Evolutionary conservation across 805 yeast species (phyloP), one percentile per base, ranked within the genome.

Genomic region (Myxozyma kluyveri): DNA sequence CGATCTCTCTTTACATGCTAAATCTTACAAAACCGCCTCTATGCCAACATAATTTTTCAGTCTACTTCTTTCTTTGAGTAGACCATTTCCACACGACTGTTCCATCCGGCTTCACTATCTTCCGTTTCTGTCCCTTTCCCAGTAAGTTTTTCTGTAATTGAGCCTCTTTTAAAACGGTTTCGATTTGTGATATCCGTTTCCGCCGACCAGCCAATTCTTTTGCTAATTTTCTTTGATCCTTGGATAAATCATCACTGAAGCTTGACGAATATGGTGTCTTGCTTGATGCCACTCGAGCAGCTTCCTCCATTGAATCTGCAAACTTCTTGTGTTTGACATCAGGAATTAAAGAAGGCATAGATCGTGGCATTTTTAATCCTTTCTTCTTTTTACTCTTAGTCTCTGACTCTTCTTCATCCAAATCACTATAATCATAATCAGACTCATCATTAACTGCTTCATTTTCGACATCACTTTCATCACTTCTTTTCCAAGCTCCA

Each of bases 71-170:
- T 19, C 76, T 59, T 40, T 69, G 73, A 61, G 79, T 84, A 67
- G 84, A 87, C 96, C 97, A 91, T 71, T 88, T 88, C 72, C 79
- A 93, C 2, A 77, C 74, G 0, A 79, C 78, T 50, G 78, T 77
- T 3, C 98, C 98, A 31, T 80, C 76, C 14, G 76, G 72, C 50
- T 77, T 84, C 2, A 77, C 74, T 3, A 84, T 67, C 72, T 89
- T 89, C 77, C 84, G 86, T 71, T 86, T 87, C 55, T 82, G 80
- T 0, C 98, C 98, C 60, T 83, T 85, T 67, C 88, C 88, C 96
- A 91, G 88, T 49, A 89, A 76, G 65, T 90, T 95, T 56, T 86
- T 81, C 63, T 89, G 95, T 50, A 79, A 62, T 50, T 85, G 86
- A 81, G 90, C 81, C 63, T 82, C 79, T 38, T 75, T 76, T 63